phyloP scores from a whole-genome alignment of 2,329 filamentous ascomycete genomes.

The Ilyonectria destructans region DNA sequence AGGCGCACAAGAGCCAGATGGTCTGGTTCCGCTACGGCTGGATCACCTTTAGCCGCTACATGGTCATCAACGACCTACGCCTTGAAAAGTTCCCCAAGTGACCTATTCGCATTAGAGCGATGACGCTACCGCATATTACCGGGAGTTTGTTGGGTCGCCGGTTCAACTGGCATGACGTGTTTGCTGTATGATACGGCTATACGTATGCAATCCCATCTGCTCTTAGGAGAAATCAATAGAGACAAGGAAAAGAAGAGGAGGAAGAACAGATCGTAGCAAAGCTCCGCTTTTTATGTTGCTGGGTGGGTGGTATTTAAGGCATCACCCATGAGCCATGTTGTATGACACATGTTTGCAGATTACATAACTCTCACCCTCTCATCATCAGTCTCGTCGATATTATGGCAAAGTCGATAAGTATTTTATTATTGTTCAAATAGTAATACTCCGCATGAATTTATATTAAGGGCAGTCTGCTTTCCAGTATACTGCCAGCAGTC shows the following conservation, averaged over 20 bases:
- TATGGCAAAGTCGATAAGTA: too few species aligned
- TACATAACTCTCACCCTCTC: not conserved
- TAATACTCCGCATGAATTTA: too few species aligned
- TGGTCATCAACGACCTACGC: constrained; percentile 92
- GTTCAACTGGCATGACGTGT: not conserved
- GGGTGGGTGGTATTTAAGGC: not conserved
- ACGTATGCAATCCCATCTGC: too few species aligned
- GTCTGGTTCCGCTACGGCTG: constrained; percentile 98
- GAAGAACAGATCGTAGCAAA: not conserved
- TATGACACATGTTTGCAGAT: not conserved
- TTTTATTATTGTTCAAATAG: too few species aligned
- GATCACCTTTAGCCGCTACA: constrained; percentile 93
- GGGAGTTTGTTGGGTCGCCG: not conserved
- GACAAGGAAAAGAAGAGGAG: not conserved
- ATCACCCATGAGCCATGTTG: not conserved
- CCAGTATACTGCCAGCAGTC: too few species aligned
- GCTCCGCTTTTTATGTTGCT: not conserved
- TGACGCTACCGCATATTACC: not conserved
- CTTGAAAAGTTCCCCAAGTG: constrained; percentile 60
- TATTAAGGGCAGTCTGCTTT: too few species aligned
- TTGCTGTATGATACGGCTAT: not conserved
- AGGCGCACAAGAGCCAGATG: constrained; percentile 96
- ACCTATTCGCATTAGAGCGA: too few species aligned
- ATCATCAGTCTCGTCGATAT: too few species aligned
- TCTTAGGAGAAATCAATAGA: not conserved